Conservation (phyloP, 768 basidiomycete genomes). For the Leccinum arenicola region DNA sequence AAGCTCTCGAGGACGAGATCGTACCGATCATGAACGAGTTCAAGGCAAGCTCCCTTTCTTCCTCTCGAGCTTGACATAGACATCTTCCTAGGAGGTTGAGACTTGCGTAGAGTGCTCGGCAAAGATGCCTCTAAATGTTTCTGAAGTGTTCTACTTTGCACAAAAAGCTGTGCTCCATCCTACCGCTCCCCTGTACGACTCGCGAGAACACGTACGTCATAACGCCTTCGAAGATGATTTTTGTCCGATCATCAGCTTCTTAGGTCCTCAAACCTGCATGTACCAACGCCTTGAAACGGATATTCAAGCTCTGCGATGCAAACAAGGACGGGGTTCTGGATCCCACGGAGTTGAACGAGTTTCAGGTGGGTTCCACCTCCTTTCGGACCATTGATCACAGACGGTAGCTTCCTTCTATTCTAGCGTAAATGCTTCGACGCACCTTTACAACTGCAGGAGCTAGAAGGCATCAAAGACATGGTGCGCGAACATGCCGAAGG, state of each 20-base stretch:
- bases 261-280: constrained; percentile 93
- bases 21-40: constrained; percentile 98
- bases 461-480: constrained; percentile 95
- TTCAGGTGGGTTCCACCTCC: constrained; percentile 61
- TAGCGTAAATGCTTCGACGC: constrained; percentile 95
- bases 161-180: constrained; percentile 98
- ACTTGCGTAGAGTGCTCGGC: constrained; percentile 99
- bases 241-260: constrained; percentile 8
- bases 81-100: constrained; percentile 79
- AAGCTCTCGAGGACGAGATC: constrained; percentile 92
- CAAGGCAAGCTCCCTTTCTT: constrained; percentile 57
- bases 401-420: not conserved
- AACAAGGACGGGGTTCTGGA: constrained; percentile 95
- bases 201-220: constrained; percentile 82
- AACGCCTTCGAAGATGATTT: not conserved
- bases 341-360: constrained; percentile 90
- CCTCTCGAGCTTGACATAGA: constrained; percentile 6
- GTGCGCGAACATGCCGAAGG: constrained; percentile 77
- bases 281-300: constrained; percentile 79
- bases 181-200: constrained; percentile 95
- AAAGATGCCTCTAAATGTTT: constrained; percentile 84
- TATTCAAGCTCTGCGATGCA: constrained; percentile 94
- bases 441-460: constrained; percentile 86
- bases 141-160: constrained; percentile 97
- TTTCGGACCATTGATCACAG: not conserved